phyloP scores from a whole-genome alignment of 2,329 filamentous ascomycete genomes.

The Pyrenophora teres region DNA sequence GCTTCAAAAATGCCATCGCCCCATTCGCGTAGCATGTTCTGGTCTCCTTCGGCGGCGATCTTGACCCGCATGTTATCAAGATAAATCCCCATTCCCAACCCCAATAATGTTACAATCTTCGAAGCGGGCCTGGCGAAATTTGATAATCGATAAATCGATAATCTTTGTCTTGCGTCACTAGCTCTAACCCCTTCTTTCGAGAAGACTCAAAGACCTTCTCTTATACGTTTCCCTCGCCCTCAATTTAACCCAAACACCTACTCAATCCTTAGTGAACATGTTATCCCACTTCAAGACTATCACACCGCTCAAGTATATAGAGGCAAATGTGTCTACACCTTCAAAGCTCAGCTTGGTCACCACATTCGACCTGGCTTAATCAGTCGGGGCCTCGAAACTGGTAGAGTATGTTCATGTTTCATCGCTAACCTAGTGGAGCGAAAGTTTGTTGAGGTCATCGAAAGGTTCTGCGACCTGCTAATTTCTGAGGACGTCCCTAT shows the following conservation, averaged over 20 bases:
- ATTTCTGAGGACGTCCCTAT: conserved; percentile 54
- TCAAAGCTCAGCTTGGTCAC: conserved; percentile 61
- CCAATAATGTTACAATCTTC: conserved; percentile 58
- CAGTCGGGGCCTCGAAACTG: conserved; percentile 39
- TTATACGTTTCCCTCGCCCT: conserved; percentile 50
- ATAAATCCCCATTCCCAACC: conserved; percentile 58
- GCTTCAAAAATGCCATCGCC: conserved; percentile 80
- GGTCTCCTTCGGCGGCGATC: conserved; percentile 74
- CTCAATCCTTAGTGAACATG: conserved; percentile 65
- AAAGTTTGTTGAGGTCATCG: conserved; percentile 55
- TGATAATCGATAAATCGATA: conserved; percentile 52
- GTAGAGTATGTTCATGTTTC: conserved; percentile 53
- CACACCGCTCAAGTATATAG: conserved; percentile 59
- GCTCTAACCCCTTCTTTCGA: conserved; percentile 54
- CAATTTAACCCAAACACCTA: conserved; percentile 55
- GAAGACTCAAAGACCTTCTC: conserved; percentile 64
- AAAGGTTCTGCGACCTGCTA: conserved; percentile 56
- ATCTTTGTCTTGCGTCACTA: conserved; percentile 59
- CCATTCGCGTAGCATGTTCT: conserved; percentile 82
- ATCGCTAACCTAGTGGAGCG: conserved; percentile 55
- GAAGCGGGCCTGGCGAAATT: conserved; percentile 57
- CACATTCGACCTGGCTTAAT: conserved; percentile 25
- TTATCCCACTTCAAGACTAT: conserved; percentile 62
- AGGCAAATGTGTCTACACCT: conserved; percentile 67
- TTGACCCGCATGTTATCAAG: conserved; percentile 61